Base-by-base conservation (phyloP, 139 green algal genomes). In the Nannochloris sp. region DNA sequence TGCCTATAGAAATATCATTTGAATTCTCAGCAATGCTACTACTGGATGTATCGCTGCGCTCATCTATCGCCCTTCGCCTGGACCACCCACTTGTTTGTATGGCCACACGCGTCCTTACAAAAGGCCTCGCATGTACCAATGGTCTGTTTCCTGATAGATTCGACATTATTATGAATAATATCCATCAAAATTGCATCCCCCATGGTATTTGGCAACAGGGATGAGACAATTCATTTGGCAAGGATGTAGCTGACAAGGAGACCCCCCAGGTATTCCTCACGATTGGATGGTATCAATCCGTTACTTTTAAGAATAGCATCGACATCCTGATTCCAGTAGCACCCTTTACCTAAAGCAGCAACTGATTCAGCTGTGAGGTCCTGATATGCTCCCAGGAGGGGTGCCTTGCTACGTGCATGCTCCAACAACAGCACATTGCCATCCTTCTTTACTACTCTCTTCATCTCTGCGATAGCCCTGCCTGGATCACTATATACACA, bases 341-440 rank as follows among this genome's bases (percentile, higher is more conserved):
- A 77, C 28, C 70, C 70, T 48, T 73, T 73, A 48, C 70, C 30
- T 6, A 48, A 59, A 23, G 49, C 37, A 5, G 58, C 50, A 17
- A 77, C 58, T 23, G 58, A 36, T 4, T 33, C 49, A 13, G 70
- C 70, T 44, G 65, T 73, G 5, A 69, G 12, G 26, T 77, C 70
- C 58, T 77, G 70, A 58, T 77, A 77, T 20, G 36, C 51, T 0
- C 59, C 65, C 25, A 77, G 51, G 12, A 43, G n/a, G 4, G 29
- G 45, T 33, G 51, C 30, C 3, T 11, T 3, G 44, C 55, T 72
- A 11, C 67, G 49, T 14, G 78, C 77, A 59, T 91, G 84, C 62
- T 91, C 78, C 53, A 91, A 61, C 49, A 91, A 66, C 30, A 89
- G 59, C 12, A 89, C 51, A 5, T 55, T 49, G 2, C 82, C 82